These are phyloP conservation scores for Trametes sanguinea DNA, from an alignment of 768 basidiomycete species.

Conservation along the genomic window DNA sequence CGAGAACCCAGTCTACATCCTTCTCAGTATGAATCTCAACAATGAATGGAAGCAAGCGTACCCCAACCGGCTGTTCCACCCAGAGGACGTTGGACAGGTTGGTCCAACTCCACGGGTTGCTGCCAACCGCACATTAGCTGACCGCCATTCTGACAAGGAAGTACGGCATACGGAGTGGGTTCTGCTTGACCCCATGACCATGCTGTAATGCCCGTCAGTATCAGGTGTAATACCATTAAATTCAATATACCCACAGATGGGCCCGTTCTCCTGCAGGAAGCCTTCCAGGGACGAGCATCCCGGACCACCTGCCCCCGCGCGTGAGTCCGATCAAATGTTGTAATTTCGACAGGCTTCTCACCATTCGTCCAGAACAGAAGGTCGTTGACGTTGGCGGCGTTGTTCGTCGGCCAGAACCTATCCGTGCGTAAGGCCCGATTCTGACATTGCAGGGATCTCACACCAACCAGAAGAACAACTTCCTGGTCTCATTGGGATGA, in stretches of 20 bases:
- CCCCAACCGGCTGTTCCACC: slow-evolving; percentile 76
- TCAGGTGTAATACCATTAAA: slow-evolving; percentile 14
- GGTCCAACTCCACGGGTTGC: slow-evolving; percentile 62
- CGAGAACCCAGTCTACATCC: slow-evolving; percentile 59
- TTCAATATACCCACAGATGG: slow-evolving; percentile 42
- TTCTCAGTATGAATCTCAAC: background rate
- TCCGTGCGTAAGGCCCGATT: background rate
- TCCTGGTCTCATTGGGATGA: slow-evolving; percentile 46
- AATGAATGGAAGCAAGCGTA: slow-evolving; percentile 10
- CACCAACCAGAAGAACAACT: slow-evolving; percentile 33
- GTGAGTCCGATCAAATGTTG: background rate
- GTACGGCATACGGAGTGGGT: slow-evolving; percentile 44
- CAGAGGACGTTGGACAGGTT: slow-evolving; percentile 72
- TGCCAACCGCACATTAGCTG: slow-evolving; percentile 25
- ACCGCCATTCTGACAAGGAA: background rate
- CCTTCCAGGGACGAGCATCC: slow-evolving; percentile 76
- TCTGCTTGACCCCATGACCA: slow-evolving; percentile 65
- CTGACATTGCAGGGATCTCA: background rate
- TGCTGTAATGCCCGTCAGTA: slow-evolving; percentile 34
- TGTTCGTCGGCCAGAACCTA: slow-evolving; percentile 39
- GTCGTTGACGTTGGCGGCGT: slow-evolving; percentile 33
- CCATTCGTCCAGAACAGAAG: slow-evolving; percentile 40
- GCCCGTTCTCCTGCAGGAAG: slow-evolving; percentile 70
- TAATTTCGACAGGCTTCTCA: background rate
- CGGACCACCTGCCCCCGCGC: slow-evolving; percentile 50